phyloP scores from a whole-genome alignment of 2,329 filamentous ascomycete genomes.

The Aureobasidium melanogenum region DNA sequence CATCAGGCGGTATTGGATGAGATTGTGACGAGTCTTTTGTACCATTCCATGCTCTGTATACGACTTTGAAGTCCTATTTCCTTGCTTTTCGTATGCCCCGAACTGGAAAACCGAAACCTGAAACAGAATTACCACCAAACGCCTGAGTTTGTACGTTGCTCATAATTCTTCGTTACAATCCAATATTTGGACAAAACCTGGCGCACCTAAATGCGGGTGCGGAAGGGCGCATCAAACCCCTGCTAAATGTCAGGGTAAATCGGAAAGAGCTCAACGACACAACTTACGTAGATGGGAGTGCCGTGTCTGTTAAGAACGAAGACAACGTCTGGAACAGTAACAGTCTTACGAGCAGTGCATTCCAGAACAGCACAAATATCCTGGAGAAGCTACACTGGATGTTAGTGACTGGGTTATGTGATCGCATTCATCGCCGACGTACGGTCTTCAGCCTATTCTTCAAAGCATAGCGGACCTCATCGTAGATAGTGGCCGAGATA shows the following conservation, averaged over 20 bases:
- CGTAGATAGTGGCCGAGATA: constrained; percentile 57
- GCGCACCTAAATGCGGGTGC: background rate
- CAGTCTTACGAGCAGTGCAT: constrained; percentile 44
- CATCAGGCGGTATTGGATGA: background rate
- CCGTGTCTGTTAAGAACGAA: constrained; percentile 41
- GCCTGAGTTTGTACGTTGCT: background rate
- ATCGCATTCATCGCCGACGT: constrained; percentile 37
- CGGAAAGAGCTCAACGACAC: no score
- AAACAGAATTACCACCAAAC: background rate
- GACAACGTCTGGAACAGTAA: constrained; percentile 54
- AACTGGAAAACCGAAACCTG: no score
- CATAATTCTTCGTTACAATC: background rate
- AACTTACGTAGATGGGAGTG: constrained; percentile 44
- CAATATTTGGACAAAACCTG: background rate
- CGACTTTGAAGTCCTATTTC: background rate
- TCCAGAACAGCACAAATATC: constrained; percentile 20
- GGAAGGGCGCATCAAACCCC: constrained; percentile 41
- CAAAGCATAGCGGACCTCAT: constrained; percentile 48
- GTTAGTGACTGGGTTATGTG: background rate
- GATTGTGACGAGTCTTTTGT: background rate
- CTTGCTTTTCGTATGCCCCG: background rate
- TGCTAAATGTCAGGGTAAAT: background rate
- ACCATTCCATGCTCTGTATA: background rate
- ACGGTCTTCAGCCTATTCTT: constrained; percentile 47
- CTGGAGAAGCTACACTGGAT: constrained; percentile 15